Base-by-base conservation (phyloP, 75 land plant species). In the Azolla pinnata region DNA sequence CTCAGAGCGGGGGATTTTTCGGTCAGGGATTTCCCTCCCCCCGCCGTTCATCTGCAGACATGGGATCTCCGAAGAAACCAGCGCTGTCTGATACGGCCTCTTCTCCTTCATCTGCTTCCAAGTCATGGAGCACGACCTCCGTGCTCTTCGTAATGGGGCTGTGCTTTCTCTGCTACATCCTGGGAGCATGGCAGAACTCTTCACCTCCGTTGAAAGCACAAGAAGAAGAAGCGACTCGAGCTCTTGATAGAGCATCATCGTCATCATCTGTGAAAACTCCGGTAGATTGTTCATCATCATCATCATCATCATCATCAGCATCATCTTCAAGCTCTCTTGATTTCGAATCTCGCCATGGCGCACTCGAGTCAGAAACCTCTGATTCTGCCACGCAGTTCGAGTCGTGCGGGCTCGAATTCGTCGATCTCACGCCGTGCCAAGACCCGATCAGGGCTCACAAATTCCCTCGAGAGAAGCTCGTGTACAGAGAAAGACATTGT, bases 361-460 rank as follows among this genome's bases (percentile, higher is more conserved):
- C 25, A 4, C n/a, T n/a, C n/a, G n/a, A n/a, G n/a, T 2, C 2
- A 12, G 54, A 23, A 2, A 24, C 18, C 28, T 19, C 4, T 2
- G 54, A 52, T 52, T 26, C 24, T 24, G 14, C 26, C 27, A 12
- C 24, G 26, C 54, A 24, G 5, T 26, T 52, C 14, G 54, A 52
- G 27, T 52, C 88, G 2, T 88, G 95, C 54, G 78, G 70, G 44
- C 68, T 72, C 71, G 60, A 75, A 19, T 78, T 40, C 44, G 74
- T 80, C 19, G 95, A 88, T 49, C 68, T 76, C 74, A 88, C 88
- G 0, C 95, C 95, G 0, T 84, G 95, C 67, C 82, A 88, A 34
- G 83, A 84, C 47, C 58, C 62, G 0, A 44, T 54, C 4, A 69
- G 88, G 33, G 71, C 74, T 17, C 73, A 78, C 56, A 71, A 65